Evolutionary conservation across 2,329 filamentous ascomycete species (phyloP).

Genomic region (Cladophialophora exuberans): DNA sequence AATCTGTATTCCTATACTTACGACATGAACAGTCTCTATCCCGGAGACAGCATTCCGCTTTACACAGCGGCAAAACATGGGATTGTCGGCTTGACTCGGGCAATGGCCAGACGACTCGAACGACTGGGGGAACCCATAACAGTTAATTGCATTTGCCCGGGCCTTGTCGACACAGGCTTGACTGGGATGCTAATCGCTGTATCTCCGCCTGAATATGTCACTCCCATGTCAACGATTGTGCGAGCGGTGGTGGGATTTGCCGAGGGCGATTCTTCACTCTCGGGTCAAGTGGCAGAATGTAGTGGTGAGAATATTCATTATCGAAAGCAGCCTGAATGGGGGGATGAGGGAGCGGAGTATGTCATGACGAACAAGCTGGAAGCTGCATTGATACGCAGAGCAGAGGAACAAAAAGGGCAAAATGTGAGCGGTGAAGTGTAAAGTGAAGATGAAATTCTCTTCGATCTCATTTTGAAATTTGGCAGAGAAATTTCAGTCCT

Average conservation of each 20-base stretch:
- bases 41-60: slow-evolving; percentile 7
- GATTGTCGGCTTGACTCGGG: slow-evolving; percentile 6
- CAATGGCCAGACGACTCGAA: slow-evolving; percentile 1
- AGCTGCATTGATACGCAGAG: not conserved
- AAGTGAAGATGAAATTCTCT: no score
- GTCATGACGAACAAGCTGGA: slow-evolving; percentile 15
- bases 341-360: slow-evolving; percentile 10
- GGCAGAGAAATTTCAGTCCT: no score
- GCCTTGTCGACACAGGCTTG: slow-evolving; percentile 9
- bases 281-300: slow-evolving; percentile 6
- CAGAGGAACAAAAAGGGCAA: not conserved
- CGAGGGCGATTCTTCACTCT: not conserved
- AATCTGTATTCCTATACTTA: not conserved
- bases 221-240: slow-evolving; percentile 10
- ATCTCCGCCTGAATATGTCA: slow-evolving; percentile 7
- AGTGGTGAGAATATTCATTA: slow-evolving; percentile 14
- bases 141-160: slow-evolving; percentile 11
- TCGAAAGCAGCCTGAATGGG: slow-evolving; percentile 7
- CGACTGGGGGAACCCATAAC: slow-evolving; percentile 11
- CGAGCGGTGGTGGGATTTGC: slow-evolving; percentile 8
- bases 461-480: no score
- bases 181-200: slow-evolving; percentile 5
- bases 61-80: slow-evolving; percentile 12
- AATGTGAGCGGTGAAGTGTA: no score
- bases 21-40: not conserved